Evolutionary conservation across 352 stramenopile species (phyloP).

Genomic region (Globisporangium nagaii): DNA sequence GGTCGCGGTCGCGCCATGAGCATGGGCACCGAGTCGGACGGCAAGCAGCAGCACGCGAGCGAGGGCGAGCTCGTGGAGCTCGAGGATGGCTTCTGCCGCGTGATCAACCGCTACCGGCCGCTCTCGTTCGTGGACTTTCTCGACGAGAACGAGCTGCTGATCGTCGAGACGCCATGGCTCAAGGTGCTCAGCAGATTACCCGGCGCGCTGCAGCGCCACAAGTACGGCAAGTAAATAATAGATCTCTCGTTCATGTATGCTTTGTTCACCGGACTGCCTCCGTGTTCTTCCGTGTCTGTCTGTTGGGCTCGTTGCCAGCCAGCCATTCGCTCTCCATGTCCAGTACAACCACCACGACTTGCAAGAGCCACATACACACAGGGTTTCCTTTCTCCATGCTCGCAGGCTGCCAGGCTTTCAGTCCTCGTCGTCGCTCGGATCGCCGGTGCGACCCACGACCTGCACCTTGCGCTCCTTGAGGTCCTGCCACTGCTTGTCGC

Average conservation of each 20-base stretch:
- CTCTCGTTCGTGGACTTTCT: constrained; percentile 85
- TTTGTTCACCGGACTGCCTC: neutral
- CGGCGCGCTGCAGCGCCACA: constrained; percentile 76
- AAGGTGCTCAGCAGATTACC: constrained; percentile 82
- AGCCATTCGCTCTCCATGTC: no score
- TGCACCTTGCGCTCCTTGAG: constrained; percentile 42
- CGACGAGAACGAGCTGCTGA: constrained; percentile 61
- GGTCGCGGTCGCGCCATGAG: constrained; percentile 38
- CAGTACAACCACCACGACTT: no score
- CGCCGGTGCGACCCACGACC: constrained; percentile 25
- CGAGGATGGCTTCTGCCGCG: constrained; percentile 60
- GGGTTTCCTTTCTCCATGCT: no score
- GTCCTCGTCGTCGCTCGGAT: neutral
- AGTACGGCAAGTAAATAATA: constrained; percentile 86
- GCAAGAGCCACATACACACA: no score
- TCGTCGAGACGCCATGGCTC: constrained; percentile 83
- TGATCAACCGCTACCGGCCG: constrained; percentile 80
- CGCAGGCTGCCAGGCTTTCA: neutral
- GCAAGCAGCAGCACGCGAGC: constrained; percentile 30
- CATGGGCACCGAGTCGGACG: constrained; percentile 52
- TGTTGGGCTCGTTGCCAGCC: no score
- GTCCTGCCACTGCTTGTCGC: constrained; percentile 80
- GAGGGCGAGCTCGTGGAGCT: constrained; percentile 61
- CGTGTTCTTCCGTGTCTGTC: no score
- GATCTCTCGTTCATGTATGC: constrained; percentile 6